Percentiles rank a stretch among this genome's conserved stretches.
Conservation (phyloP, 768 basidiomycete genomes). For the Lactifluus piperatus region DNA sequence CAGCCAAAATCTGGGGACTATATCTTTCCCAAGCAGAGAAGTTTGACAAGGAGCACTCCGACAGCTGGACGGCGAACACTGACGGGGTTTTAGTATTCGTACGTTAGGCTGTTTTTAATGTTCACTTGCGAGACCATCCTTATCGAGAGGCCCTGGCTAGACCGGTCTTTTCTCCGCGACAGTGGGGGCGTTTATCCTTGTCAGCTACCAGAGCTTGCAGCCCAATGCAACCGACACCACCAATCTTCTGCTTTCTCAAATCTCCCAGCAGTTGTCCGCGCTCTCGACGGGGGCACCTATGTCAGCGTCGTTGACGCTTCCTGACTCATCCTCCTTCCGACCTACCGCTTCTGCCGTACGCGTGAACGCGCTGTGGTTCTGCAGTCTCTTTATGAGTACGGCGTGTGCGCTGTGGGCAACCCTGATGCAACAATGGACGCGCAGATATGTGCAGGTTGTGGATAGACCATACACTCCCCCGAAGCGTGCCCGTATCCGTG, state of each 20-base stretch:
- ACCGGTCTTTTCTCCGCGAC: not conserved
- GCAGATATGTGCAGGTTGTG: slow-evolving; percentile 11
- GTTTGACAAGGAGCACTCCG: no score
- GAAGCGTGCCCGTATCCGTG: slow-evolving; percentile 16
- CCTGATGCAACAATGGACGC: slow-evolving; percentile 18
- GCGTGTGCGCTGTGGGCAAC: slow-evolving; percentile 16
- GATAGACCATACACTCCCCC: slow-evolving; percentile 9
- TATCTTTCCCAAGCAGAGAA: no score
- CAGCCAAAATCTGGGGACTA: slow-evolving; percentile 14
- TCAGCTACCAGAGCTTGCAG: slow-evolving; percentile 18
- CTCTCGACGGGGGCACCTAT: not conserved
- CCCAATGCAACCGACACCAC: slow-evolving; percentile 7
- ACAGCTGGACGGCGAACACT: no score
- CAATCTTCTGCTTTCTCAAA: slow-evolving; percentile 10
- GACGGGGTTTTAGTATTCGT: not conserved
- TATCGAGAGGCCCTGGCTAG: not conserved
- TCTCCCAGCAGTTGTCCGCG: slow-evolving; percentile 12
- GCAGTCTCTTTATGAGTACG: slow-evolving; percentile 11
- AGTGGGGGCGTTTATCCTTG: slow-evolving; percentile 19
- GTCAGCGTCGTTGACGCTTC: not conserved
- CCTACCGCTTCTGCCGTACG: not conserved
- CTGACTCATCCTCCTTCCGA: not conserved
- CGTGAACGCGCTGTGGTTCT: slow-evolving; percentile 11
- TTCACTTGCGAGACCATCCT: not conserved
- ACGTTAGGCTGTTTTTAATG: not conserved